Percentiles rank a stretch among this genome's conserved stretches.
Conservation (phyloP, 208 protist genomes). For the Crithidia fasciculata region DNA sequence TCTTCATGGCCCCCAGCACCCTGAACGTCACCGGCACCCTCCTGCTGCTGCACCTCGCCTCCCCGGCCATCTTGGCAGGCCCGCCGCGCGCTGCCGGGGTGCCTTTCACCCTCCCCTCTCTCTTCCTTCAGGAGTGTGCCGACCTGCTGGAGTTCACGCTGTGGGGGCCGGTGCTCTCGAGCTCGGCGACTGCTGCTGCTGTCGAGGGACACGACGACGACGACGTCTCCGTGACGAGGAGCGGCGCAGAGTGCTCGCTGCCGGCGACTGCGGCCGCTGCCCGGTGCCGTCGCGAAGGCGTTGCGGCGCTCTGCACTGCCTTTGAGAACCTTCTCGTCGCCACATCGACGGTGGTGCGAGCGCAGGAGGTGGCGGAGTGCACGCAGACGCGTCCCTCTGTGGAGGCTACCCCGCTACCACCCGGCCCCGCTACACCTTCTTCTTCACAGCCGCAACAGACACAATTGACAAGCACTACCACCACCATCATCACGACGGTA, state of each 20-base stretch:
- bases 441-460: background rate
- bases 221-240: too few relatives aligned
- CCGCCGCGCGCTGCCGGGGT: slow-evolving; percentile 30
- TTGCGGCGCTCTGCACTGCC: slow-evolving; percentile 37
- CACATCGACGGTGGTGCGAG: slow-evolving; percentile 33
- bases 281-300: slow-evolving; percentile 37
- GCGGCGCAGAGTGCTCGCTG: background rate
- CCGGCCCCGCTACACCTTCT: too few relatives aligned
- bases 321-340: slow-evolving; percentile 39
- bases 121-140: slow-evolving; percentile 52
- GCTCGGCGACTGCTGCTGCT: too few relatives aligned
- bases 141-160: slow-evolving; percentile 40
- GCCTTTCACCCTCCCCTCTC: slow-evolving; percentile 35
- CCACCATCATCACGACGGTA: slow-evolving; percentile 2
- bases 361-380: slow-evolving; percentile 9
- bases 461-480: background rate
- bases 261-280: slow-evolving; percentile 1
- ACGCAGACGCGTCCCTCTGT: background rate
- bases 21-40: slow-evolving; percentile 39
- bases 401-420: too few relatives aligned
- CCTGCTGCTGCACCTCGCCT: slow-evolving; percentile 60
- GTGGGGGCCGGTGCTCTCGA: slow-evolving; percentile 32
- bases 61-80: slow-evolving; percentile 24
- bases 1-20: slow-evolving; percentile 34
- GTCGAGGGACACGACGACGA: too few relatives aligned